A percentile compares a stretch with the other conserved stretches of the same genome.
Evolutionary conservation across 164 flowering plant species (phyloP).

Genomic region (Vitis rupestris): DNA sequence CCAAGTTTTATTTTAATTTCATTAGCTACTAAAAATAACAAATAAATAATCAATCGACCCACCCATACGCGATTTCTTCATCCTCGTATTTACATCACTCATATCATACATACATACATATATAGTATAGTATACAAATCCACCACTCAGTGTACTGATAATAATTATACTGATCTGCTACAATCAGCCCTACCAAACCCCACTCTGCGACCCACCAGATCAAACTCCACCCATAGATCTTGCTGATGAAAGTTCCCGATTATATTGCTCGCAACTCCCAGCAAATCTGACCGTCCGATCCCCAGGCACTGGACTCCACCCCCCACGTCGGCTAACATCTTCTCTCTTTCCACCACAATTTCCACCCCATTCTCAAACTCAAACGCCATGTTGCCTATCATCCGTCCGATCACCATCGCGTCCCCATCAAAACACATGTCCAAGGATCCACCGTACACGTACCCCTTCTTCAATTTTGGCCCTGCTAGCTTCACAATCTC

Average conservation of each 20-base stretch:
- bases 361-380: constrained; percentile 59
- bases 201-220: constrained; percentile 47
- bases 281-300: constrained; percentile 63
- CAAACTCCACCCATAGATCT: constrained; percentile 80
- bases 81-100: no score
- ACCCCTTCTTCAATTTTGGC: constrained; percentile 40
- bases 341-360: constrained; percentile 36
- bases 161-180: constrained; percentile 30
- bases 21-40: no score
- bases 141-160: not conserved
- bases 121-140: no score
- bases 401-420: constrained; percentile 44
- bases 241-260: constrained; percentile 83
- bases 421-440: constrained; percentile 64
- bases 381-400: constrained; percentile 53
- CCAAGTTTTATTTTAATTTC: no score
- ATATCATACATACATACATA: no score
- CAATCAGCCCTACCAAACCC: constrained; percentile 78
- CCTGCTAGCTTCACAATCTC: constrained; percentile 54
- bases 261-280: constrained; percentile 61
- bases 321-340: constrained; percentile 44
- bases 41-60: no score
- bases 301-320: constrained; percentile 60
- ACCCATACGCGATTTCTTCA: no score
- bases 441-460: constrained; percentile 42